Percentiles rank a stretch among this genome's conserved stretches.
phyloP scores from a whole-genome alignment of 257 asterid species.

The Ajuga chamaepitys region DNA sequence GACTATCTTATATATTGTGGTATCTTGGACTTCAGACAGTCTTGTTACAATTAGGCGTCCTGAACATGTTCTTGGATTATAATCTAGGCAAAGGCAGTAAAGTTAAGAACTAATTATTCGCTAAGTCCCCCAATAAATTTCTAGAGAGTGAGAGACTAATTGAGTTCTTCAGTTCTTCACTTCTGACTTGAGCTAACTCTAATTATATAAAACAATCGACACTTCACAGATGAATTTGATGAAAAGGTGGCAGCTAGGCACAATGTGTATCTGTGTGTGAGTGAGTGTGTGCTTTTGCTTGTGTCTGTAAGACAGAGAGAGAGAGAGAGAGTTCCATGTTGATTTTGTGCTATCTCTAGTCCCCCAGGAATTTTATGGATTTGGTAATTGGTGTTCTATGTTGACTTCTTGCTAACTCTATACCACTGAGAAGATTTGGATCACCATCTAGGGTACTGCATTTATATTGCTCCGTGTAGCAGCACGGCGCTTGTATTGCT shows the following conservation, averaged over 20 bases:
- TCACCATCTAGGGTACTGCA: too few relatives aligned
- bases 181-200: background rate
- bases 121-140: background rate
- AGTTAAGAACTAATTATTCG: background rate
- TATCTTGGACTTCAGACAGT: background rate
- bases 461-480: too few relatives aligned
- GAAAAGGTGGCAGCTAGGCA: background rate
- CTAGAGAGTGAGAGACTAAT: background rate
- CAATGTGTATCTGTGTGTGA: background rate
- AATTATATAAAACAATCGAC: background rate
- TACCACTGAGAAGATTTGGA: too few relatives aligned
- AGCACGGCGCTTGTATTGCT: too few relatives aligned
- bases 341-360: too few relatives aligned
- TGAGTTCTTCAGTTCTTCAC: background rate
- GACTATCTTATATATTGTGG: background rate
- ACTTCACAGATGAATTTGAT: background rate
- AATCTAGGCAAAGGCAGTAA: background rate
- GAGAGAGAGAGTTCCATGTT: background rate
- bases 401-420: too few relatives aligned
- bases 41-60: background rate
- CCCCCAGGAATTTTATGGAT: too few relatives aligned
- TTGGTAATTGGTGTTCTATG: too few relatives aligned
- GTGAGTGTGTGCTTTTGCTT: background rate
- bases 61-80: conserved; percentile 2
- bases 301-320: too few relatives aligned